A percentile compares a stretch with the other conserved stretches of the same genome.
phyloP scores from a whole-genome alignment of 192 early-diverging fungal species.

The Backusella psychrophila region DNA sequence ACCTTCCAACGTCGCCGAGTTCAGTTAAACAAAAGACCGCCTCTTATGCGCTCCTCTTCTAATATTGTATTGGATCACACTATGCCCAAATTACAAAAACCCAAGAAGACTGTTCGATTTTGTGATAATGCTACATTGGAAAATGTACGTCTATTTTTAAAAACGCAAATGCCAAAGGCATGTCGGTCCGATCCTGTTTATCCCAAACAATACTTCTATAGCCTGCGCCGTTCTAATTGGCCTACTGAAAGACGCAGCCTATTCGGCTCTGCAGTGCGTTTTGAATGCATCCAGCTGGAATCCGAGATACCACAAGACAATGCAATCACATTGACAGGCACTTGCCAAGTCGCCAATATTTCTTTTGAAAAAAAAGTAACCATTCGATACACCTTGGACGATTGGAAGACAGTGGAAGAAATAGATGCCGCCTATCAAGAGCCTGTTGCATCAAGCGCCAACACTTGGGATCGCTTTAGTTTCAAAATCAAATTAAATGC shows the following conservation, averaged over 20 bases:
- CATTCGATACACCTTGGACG: slow-evolving; percentile 75
- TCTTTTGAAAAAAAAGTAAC: slow-evolving; percentile 78
- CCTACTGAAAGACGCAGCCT: background rate
- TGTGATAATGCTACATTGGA: slow-evolving; percentile 15
- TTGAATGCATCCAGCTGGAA: slow-evolving; percentile 4
- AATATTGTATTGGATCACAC: background rate
- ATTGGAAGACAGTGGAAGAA: slow-evolving; percentile 72
- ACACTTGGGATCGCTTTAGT: slow-evolving; percentile 19
- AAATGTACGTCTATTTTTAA: slow-evolving; percentile 13
- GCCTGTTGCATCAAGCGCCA: slow-evolving; percentile 37
- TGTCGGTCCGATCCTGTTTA: background rate
- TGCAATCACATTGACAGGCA: slow-evolving; percentile 36
- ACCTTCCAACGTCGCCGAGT: background rate
- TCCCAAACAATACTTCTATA: background rate
- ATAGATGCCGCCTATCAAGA: slow-evolving; percentile 57
- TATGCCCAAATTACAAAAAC: background rate
- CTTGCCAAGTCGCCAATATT: slow-evolving; percentile 81
- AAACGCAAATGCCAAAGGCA: slow-evolving; percentile 15
- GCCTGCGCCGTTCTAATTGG: slow-evolving; percentile 2
- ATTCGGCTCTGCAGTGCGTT: background rate
- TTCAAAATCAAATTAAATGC: slow-evolving; percentile 11
- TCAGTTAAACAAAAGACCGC: slow-evolving; percentile 4
- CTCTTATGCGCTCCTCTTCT: background rate
- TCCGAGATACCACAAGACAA: background rate
- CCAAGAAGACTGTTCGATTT: slow-evolving; percentile 17